These are phyloP conservation scores for Lentinula sp. DNA, from an alignment of 768 basidiomycete species.

Conservation along the genomic window DNA sequence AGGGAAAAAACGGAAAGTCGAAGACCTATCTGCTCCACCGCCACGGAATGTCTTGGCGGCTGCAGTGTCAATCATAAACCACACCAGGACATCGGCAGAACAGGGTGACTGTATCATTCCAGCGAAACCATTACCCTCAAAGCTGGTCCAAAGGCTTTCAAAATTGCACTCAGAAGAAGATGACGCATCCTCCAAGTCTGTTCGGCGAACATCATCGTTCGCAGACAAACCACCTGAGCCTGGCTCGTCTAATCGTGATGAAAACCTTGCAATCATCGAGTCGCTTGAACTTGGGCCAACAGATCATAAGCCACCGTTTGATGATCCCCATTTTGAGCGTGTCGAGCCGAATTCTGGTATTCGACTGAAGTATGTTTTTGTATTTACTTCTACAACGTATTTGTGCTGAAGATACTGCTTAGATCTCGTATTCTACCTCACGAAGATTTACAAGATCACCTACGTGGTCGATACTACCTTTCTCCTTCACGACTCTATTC, in stretches of 20 bases:
- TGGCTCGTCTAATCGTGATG: constrained; percentile 39
- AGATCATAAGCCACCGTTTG: constrained; percentile 62
- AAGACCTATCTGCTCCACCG: constrained; percentile 14
- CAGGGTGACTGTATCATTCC: constrained; percentile 6
- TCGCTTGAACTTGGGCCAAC: constrained; percentile 73
- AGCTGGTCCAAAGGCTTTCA: constrained; percentile 46
- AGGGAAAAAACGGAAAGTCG: constrained; percentile 44
- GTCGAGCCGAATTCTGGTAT: constrained; percentile 93
- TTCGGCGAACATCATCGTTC: constrained; percentile 26
- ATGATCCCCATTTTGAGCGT: constrained; percentile 71
- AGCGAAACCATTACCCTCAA: constrained; percentile 41
- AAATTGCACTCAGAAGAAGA: constrained; percentile 18
- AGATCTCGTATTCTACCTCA: constrained; percentile 74
- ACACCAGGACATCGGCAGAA: not conserved
- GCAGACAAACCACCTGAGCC: constrained; percentile 24
- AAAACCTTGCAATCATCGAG: constrained; percentile 66
- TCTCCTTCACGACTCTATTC: constrained; percentile 90
- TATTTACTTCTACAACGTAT: not conserved
- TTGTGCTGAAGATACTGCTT: constrained; percentile 4
- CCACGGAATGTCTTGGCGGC: not conserved
- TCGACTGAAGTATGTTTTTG: constrained; percentile 59
- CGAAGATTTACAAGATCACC: constrained; percentile 72
- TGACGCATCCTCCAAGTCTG: constrained; percentile 9
- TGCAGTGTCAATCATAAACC: not conserved
- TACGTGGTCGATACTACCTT: constrained; percentile 80